Evolutionary conservation across 106 monocot genomes (phyloP).

Genomic region (Iris macrosiphon): DNA sequence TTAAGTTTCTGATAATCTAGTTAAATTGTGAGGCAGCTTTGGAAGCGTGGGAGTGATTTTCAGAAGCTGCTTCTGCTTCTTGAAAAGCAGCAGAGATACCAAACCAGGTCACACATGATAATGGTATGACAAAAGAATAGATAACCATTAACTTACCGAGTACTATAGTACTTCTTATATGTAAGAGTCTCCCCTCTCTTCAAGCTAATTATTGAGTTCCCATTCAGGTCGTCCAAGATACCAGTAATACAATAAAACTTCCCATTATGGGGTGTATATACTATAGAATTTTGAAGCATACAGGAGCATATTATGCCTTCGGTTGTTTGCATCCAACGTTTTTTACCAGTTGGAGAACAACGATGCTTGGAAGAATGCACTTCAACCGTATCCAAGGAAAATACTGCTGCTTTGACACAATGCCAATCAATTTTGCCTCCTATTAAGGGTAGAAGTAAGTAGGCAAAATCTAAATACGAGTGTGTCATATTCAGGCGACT

Average conservation of each 20-base stretch:
- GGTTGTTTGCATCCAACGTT: conserved; percentile 19
- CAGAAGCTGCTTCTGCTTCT: too few species aligned
- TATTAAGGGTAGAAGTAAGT: conserved; percentile 45
- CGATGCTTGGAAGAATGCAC: conserved; percentile 3
- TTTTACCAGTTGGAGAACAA: conserved; percentile 4
- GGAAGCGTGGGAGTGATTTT: too few species aligned
- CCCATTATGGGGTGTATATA: conserved; percentile 55
- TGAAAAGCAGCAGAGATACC: too few species aligned
- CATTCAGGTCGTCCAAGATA: conserved; percentile 25
- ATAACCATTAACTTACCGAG: conserved; percentile 24
- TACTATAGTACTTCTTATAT: conserved; percentile 37
- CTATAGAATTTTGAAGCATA: conserved; percentile 46
- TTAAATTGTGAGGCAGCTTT: too few species aligned
- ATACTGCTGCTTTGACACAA: conserved; percentile 19
- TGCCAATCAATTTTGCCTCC: conserved; percentile 43
- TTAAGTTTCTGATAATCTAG: too few species aligned
- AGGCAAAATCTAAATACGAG: conserved; percentile 19
- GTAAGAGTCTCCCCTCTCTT: conserved; percentile 25
- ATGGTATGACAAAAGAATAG: background rate
- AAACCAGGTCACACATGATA: background rate
- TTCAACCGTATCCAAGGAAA: conserved; percentile 5
- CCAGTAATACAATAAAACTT: conserved; percentile 36
- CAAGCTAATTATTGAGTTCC: conserved; percentile 29
- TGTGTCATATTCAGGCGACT: conserved; percentile 10
- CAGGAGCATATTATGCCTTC: conserved; percentile 28